Conservation (phyloP, 352 stramenopile species). For the Phytophthora chlamydospora region DNA sequence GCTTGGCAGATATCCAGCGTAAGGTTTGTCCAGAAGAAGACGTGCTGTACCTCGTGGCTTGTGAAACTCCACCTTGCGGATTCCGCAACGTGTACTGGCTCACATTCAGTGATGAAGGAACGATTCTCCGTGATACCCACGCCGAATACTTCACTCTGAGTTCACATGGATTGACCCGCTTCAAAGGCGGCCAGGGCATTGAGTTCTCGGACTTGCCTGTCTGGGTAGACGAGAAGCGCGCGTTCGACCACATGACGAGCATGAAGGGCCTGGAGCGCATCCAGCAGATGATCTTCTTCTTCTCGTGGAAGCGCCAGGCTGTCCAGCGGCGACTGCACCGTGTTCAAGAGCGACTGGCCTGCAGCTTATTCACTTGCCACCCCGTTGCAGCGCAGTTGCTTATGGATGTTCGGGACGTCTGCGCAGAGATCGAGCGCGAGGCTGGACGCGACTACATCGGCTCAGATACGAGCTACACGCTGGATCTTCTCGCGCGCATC, state of each 20-base stretch:
- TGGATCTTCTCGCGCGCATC: conserved; percentile 19
- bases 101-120: conserved; percentile 46
- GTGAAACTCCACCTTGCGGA: conserved; percentile 49
- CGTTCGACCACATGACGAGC: conserved; percentile 74
- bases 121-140: conserved; percentile 15
- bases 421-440: conserved; percentile 27
- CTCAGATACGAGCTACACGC: conserved; percentile 22
- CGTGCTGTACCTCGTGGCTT: conserved; percentile 58
- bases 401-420: conserved; percentile 33
- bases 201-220: conserved; percentile 60
- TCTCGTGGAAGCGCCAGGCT: conserved; percentile 70
- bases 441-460: conserved; percentile 16
- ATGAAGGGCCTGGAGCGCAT: conserved; percentile 69
- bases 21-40: conserved; percentile 52
- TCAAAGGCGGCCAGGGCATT: conserved; percentile 38
- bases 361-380: conserved; percentile 62
- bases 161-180: conserved; percentile 63
- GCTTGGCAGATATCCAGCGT: conserved; percentile 20
- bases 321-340: conserved; percentile 49
- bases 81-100: conserved; percentile 80
- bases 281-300: conserved; percentile 77
- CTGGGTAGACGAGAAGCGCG: conserved; percentile 75
- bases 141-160: conserved; percentile 66
- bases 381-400: conserved; percentile 40
- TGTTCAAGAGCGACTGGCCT: conserved; percentile 43